Percentiles rank a stretch among this genome's conserved stretches.
Conservation (phyloP, 164 flowering plant species). For the Chimonanthus salicifolius region DNA sequence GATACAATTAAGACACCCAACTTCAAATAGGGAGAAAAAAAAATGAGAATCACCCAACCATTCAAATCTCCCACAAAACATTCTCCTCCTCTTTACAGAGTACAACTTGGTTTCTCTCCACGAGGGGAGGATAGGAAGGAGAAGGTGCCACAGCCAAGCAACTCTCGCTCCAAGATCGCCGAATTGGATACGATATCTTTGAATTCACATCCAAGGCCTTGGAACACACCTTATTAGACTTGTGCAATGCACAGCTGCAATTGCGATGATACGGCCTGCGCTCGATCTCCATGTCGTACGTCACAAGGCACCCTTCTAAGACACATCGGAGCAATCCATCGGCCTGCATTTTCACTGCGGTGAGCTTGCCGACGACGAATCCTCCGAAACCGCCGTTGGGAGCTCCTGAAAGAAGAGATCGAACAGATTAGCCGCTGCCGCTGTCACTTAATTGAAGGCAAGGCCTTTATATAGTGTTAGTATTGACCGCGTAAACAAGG, state of each 20-base stretch:
- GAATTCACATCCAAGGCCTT: not conserved
- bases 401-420: no score
- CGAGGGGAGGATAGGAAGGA: not conserved
- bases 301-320: constrained; percentile 17
- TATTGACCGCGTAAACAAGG: no score
- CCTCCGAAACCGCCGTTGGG: no score
- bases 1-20: no score
- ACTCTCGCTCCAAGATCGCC: not conserved
- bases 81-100: not conserved
- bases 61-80: not conserved
- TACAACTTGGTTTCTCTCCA: not conserved
- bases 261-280: constrained; percentile 34
- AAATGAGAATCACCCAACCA: not conserved
- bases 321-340: constrained; percentile 6
- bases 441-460: no score
- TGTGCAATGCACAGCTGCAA: constrained; percentile 33
- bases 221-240: constrained; percentile 4
- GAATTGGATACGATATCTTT: constrained; percentile 5
- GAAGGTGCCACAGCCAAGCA: not conserved
- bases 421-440: no score
- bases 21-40: no score
- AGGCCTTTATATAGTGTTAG: no score
- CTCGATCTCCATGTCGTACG: constrained; percentile 23
- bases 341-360: not conserved
- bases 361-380: no score